Evolutionary conservation across 768 basidiomycete species (phyloP).

Genomic region (Macrolepiota albuminosa): DNA sequence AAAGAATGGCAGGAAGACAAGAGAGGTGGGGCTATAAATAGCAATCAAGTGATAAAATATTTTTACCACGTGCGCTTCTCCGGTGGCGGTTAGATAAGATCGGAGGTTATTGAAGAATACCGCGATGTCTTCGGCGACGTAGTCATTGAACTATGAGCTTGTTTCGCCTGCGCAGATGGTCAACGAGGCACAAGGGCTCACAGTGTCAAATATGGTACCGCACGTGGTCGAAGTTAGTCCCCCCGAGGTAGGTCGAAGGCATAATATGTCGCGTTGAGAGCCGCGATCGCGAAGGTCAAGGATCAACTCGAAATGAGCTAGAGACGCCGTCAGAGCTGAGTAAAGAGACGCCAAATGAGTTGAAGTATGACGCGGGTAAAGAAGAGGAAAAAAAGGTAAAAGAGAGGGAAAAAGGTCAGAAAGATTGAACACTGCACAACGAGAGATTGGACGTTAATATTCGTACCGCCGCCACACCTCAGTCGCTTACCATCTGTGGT

Average conservation of each 20-base stretch:
- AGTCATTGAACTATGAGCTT: slow-evolving; percentile 37
- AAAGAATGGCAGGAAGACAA: background rate
- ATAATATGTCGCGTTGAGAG: slow-evolving; percentile 50
- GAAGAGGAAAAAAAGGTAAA: slow-evolving; percentile 42
- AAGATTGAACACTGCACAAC: background rate
- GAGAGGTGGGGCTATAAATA: slow-evolving; percentile 6
- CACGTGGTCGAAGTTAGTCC: slow-evolving; percentile 16
- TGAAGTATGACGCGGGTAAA: slow-evolving; percentile 38
- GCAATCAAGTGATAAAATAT: slow-evolving; percentile 6
- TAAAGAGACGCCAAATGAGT: slow-evolving; percentile 48
- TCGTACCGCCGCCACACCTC: too few relatives aligned
- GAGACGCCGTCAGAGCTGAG: slow-evolving; percentile 63
- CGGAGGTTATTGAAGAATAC: slow-evolving; percentile 17
- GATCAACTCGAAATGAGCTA: slow-evolving; percentile 59
- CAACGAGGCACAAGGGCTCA: slow-evolving; percentile 12
- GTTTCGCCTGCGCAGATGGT: slow-evolving; percentile 31
- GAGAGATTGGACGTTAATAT: too few relatives aligned
- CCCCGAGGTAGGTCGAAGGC: slow-evolving; percentile 19
- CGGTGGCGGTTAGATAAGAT: background rate
- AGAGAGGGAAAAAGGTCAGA: slow-evolving; percentile 7
- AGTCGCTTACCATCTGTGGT: too few relatives aligned
- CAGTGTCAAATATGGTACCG: slow-evolving; percentile 15
- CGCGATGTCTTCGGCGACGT: slow-evolving; percentile 15
- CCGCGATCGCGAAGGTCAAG: slow-evolving; percentile 47
- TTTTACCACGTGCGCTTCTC: slow-evolving; percentile 14